A percentile compares a stretch with the other conserved stretches of the same genome.
Conservation (phyloP, 2,329 filamentous ascomycete species). For the Trichoderma citrinoviride region DNA sequence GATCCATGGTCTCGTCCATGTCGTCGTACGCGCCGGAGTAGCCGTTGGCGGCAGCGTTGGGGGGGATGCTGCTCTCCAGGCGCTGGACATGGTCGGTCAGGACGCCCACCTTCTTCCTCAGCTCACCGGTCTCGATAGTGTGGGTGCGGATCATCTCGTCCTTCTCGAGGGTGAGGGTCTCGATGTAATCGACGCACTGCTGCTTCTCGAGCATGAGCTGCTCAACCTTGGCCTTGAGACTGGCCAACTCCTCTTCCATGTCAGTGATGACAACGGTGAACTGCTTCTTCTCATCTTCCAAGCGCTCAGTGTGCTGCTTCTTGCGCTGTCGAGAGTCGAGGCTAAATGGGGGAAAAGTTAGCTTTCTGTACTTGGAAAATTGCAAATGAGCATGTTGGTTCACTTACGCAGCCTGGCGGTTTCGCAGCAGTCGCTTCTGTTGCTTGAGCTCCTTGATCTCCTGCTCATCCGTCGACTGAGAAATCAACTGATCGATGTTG, state of each 20-base stretch:
- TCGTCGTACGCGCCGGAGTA: conserved; percentile 72
- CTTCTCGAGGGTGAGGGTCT: conserved; percentile 78
- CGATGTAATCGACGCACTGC: conserved; percentile 70
- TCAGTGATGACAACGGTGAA: conserved; percentile 73
- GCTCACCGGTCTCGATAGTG: conserved; percentile 84
- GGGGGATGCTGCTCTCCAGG: conserved; percentile 59
- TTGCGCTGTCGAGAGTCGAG: conserved; percentile 96
- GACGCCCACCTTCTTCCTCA: conserved; percentile 88
- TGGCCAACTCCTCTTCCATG: conserved; percentile 73
- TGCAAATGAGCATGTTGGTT: not conserved
- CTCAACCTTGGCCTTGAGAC: conserved; percentile 66
- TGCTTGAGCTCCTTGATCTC: conserved; percentile 98
- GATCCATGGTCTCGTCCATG: conserved; percentile 73
- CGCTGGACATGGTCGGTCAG: conserved; percentile 70
- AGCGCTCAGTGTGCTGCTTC: conserved; percentile 95
- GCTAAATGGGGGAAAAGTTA: conserved; percentile 44
- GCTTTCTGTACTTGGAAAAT: conserved; percentile 10
- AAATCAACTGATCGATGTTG: conserved; percentile 93
- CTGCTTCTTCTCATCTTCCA: conserved; percentile 95
- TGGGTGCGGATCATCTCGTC: conserved; percentile 86
- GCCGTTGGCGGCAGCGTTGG: conserved; percentile 46
- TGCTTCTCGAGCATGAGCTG: conserved; percentile 71
- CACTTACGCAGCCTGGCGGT: conserved; percentile 91
- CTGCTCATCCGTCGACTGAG: conserved; percentile 81
- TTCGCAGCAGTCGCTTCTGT: conserved; percentile 90